Conservation (phyloP, 192 early-diverging fungal species). For the Coemansia sp. region DNA sequence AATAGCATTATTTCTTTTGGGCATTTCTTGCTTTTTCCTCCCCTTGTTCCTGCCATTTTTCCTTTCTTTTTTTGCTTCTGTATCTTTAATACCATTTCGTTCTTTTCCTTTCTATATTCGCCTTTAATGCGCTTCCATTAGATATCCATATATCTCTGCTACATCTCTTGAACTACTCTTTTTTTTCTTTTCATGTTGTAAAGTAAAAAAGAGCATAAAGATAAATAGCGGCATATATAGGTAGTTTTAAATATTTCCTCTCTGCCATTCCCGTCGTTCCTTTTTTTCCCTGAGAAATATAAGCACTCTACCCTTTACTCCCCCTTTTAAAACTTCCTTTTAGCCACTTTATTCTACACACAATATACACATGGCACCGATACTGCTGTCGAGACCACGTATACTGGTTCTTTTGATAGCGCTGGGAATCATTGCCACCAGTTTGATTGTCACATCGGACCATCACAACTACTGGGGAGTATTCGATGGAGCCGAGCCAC, state of each 20-base stretch:
- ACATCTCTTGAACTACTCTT: too few relatives aligned
- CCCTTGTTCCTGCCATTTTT: not conserved
- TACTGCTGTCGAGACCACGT: constrained; percentile 7
- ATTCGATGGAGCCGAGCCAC: not conserved
- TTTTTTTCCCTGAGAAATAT: not conserved
- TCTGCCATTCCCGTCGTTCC: too few relatives aligned
- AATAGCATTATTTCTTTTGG: too few relatives aligned
- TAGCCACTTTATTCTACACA: not conserved
- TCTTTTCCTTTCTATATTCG: too few relatives aligned
- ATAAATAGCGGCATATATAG: too few relatives aligned
- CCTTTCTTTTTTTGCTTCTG: too few relatives aligned
- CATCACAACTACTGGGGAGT: constrained; percentile 26
- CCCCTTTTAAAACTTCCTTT: not conserved
- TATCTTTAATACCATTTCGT: too few relatives aligned
- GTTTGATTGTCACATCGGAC: constrained; percentile 13
- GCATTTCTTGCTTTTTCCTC: not conserved
- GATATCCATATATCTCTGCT: too few relatives aligned
- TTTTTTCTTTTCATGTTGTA: too few relatives aligned
- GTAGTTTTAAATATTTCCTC: too few relatives aligned
- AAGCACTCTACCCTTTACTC: not conserved
- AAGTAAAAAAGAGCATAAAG: too few relatives aligned
- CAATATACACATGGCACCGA: constrained; percentile 7
- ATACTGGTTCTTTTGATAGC: constrained; percentile 12
- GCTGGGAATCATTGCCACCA: constrained; percentile 17
- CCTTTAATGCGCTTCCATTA: too few relatives aligned